Evolutionary conservation across 1,139 yeast species (phyloP), one percentile per base, ranked within the genome.

Genomic region (Suhomyces panamericanus): DNA sequence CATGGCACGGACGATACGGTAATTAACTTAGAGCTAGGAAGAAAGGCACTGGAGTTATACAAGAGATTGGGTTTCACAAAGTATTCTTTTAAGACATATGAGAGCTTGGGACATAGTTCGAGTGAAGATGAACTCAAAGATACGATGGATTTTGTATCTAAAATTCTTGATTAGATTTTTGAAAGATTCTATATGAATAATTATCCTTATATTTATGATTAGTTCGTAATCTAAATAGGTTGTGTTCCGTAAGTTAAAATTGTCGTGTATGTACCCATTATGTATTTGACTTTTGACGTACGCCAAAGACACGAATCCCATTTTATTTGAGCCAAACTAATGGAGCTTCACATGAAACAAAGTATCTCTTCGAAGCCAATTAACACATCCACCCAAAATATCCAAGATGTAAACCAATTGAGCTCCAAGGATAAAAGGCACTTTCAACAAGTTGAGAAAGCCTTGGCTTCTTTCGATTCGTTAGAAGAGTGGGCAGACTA

Each of bases 401-500:
- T n/a, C n/a, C 13, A 22, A 8, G 45, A 48, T 11, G 9, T 13
- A 13, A 15, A 44, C 11, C 52, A 48, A 24, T 43, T 69, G 48
- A 60, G 73, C 32, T 63, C 89, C 2, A 85, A 81, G 56, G 90
- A 86, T 59, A 85, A 81, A 63, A 81, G 87, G 51, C 86, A 84
- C 58, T 68, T 73, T 22, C 75, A 81, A 27, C 80, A 74, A 50
- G 78, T 90, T 6, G 96, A 87, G 48, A 81, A 85, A 51, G 90
- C 95, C 0, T 69, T 93, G 24, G 73, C 79, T 7, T 72, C 83
- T n/a, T 93, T 93, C 68, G 96, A 88, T 45, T 65, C 83, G n/a
- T 84, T 90, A 2, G 86, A 83, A 35, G 98, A 91, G 69, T 93
- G 99, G 99, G 98, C 99, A n/a, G 99, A 93, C 61, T 90, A 91